Evolutionary conservation across 164 flowering plant species (phyloP), one percentile per base, ranked within the genome.

Genomic region (Tetrastigma voinierianum): DNA sequence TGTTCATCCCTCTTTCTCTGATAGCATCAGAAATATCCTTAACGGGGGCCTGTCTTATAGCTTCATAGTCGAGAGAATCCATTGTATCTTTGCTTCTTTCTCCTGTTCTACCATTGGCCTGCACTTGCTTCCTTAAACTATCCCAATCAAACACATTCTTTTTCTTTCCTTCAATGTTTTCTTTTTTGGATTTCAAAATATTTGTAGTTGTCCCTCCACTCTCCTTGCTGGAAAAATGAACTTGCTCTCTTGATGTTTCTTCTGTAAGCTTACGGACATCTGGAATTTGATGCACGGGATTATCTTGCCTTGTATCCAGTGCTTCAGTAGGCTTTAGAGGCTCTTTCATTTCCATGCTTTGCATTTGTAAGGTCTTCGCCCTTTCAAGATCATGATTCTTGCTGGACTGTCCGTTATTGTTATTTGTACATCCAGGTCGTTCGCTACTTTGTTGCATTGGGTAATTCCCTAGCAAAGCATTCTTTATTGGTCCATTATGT

Each of bases 41-140:
- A 24, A 92, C 87, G 58, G 79, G 70, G 53, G 98, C 92, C 65
- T 73, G 44, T 78, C 93, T 80, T 20, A 94, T 55, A 67, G 95
- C 91, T 76, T 90, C 95, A 80, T 90, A 95, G 71, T 95, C 93
- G 57, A 90, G 48, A 9, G 92, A 86, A 69, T 95, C 97, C 88
- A 78, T 83, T 58, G 76, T 51, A 21, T 84, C 75, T 48, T 21
- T 61, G 67, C 64, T 80, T 81, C 84, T 82, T 70, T 86, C 88
- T 70, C 78, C 78, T 65, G 46, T 71, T 51, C 48, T 57, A 49
- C 72, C 70, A n/a, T 81, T 70, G 40, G 65, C 53, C 63, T 67
- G 71, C 6, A 68, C 84, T 24, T 84, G 72, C 78, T 67, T 85
- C 72, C 97, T 77, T 55, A 92, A 74, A 52, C 44, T 77, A 67